Percentiles rank a stretch among this genome's conserved stretches.
Conservation (phyloP, 495 filamentous ascomycete genomes). For the Neurospora sp. region DNA sequence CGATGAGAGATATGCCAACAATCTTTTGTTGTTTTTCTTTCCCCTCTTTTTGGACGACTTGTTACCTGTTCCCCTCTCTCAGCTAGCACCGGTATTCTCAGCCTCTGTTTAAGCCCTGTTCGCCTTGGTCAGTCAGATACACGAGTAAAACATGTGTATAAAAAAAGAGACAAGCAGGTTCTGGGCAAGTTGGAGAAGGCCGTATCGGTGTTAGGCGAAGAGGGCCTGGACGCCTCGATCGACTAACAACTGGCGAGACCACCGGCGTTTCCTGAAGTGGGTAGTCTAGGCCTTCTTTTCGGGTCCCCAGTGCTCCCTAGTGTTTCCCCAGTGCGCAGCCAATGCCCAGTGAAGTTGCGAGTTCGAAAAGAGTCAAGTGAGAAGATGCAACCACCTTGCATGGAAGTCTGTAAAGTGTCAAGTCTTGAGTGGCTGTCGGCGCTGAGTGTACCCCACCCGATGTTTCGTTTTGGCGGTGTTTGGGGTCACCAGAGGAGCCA, state of each 20-base stretch:
- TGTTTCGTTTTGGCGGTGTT: constrained; percentile 10
- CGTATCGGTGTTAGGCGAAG: neutral
- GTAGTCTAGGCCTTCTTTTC: neutral
- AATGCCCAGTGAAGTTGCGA: neutral
- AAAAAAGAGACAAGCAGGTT: neutral
- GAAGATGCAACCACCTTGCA: constrained; percentile 18
- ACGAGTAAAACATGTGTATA: neutral
- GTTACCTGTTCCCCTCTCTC: neutral
- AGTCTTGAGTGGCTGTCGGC: constrained; percentile 20
- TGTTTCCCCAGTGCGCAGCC: neutral
- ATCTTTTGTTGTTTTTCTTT: neutral
- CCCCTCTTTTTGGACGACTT: neutral
- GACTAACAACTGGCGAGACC: neutral
- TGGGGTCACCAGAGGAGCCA: neutral
- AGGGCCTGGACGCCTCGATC: neutral
- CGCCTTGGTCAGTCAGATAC: neutral
- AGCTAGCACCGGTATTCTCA: neutral
- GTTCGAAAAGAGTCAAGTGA: neutral
- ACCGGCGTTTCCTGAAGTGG: neutral
- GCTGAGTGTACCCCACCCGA: constrained; percentile 14
- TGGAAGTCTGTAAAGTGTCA: constrained; percentile 23
- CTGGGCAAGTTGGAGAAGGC: neutral
- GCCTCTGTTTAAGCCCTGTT: neutral
- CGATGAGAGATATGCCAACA: neutral
- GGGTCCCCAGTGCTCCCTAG: neutral